Evolutionary conservation across 1,284 basidiomycete genomes (phyloP).

Genomic region (Peniophora sp.): DNA sequence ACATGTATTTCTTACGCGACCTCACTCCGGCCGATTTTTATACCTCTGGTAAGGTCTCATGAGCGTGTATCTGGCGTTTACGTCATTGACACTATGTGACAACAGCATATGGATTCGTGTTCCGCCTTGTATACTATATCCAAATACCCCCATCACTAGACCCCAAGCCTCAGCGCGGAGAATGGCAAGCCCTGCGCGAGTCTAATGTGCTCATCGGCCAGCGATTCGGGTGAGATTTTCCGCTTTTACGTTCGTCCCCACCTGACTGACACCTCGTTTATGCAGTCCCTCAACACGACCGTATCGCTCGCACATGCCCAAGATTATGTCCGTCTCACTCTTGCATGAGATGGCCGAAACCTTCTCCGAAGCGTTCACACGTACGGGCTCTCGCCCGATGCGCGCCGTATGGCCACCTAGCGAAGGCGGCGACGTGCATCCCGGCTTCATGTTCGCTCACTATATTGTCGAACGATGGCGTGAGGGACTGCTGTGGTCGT

Average conservation of each 20-base stretch:
- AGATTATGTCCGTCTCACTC: constrained; percentile 23
- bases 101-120: constrained; percentile 23
- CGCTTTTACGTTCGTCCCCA: no score
- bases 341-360: constrained; percentile 21
- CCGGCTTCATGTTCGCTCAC: constrained; percentile 26
- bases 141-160: constrained; percentile 15
- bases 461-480: constrained; percentile 31
- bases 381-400: constrained; percentile 25
- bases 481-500: constrained; percentile 35
- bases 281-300: constrained; percentile 14
- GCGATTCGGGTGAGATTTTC: constrained; percentile 1
- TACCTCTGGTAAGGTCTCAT: constrained; percentile 12
- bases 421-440: constrained; percentile 24
- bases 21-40: constrained; percentile 18
- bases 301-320: constrained; percentile 32
- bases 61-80: not conserved
- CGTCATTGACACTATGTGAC: not conserved
- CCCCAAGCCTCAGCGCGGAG: constrained; percentile 13
- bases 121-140: constrained; percentile 19
- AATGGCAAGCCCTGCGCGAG: constrained; percentile 25
- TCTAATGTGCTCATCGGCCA: constrained; percentile 19
- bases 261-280: no score
- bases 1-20: constrained; percentile 17
- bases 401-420: constrained; percentile 20
- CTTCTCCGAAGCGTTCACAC: constrained; percentile 19